Evolutionary conservation across 75 land plant genomes (phyloP), one percentile per base, ranked within the genome.

Genomic region (Pseudotsuga menziesii): DNA sequence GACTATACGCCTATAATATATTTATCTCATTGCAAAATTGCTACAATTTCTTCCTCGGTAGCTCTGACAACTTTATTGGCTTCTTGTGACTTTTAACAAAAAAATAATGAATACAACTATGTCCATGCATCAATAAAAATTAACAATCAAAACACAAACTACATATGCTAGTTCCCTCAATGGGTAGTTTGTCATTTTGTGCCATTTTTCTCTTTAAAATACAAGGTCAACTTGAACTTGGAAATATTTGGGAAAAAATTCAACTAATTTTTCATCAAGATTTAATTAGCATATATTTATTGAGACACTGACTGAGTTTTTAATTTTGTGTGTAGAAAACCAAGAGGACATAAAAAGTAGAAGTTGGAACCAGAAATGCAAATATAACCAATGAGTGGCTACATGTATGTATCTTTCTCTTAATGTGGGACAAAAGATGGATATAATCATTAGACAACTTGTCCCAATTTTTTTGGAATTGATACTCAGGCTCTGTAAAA

Each of bases 301-400:
- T 57, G 41, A 23, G 35, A 58, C 17, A 26, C 11, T 8, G 63
- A 35, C 41, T 75, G 41, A 29, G 19, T 58, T 75, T 19, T 22
- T 5, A 20, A 4, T 75, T 58, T 41, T 4, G 3, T 6, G 14
- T 19, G 20, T 25, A 75, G 77, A 57, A 75, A 75, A 58, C 20
- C 4, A 58, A 75, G 41, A 75, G 29, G 77, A 35, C 62, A 58
- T 6, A n/a, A 35, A 75, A 58, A n/a, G 77, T 75, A 39, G 62
- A 75, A 39, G 77, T 75, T 57, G 77, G 77, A 25, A 75, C 77
- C 22, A 22, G 14, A 58, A 75, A 35, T 20, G 26, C 63, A 7
- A 39, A 75, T 14, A 4, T 57, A 20, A 59, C 26, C n/a, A 59
- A 75, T 75, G 77, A 75, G 15, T 75, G 77, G 77, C 29, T 75